Conservation (phyloP, 345 rosid species). For the Citrus sinensis region DVS_A1.0 CM039164.1:28787001-28787500, state of each 20-base stretch:
- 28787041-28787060: not conserved
- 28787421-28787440: constrained; percentile 14
- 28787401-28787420: not conserved
- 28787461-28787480: constrained; percentile 89
- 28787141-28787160: constrained; percentile 93
- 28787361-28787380: not conserved
- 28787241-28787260: constrained; percentile 96
- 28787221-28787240: constrained; percentile 98
- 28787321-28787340: not conserved
- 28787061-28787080: not conserved
- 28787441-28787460: constrained; percentile 99
- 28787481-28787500: constrained; percentile 73
- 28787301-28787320: constrained; percentile 3
- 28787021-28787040: not conserved
- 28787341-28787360: not conserved
- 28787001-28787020: not conserved
- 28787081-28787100: not conserved
- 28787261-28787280: constrained; percentile 97
- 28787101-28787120: not conserved
- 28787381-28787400: constrained; percentile 1
- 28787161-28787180: constrained; percentile 92
- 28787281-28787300: constrained; percentile 54
- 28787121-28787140: constrained; percentile 10
- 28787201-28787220: constrained; percentile 89
- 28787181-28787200: constrained; percentile 90